A percentile compares a stretch with the other conserved stretches of the same genome.
Conservation (phyloP, 176 grass and related monocot genomes). For the Carex myosuroides region DNA sequence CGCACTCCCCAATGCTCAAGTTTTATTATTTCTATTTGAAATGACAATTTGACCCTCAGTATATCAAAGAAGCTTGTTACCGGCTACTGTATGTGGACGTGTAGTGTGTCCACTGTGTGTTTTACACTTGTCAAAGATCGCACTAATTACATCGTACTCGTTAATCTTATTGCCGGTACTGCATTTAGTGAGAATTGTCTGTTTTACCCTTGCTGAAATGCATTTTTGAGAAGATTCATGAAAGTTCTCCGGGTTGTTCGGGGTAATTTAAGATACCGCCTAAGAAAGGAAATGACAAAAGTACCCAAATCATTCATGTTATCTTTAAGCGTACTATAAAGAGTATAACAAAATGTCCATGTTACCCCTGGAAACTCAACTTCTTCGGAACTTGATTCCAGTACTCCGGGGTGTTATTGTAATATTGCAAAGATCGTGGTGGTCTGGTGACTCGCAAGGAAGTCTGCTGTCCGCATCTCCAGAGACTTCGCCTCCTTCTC, state of each 20-base stretch:
- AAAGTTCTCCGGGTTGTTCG: background rate
- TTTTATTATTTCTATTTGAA: background rate
- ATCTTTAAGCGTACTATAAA: background rate
- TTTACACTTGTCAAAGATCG: background rate
- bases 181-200: background rate
- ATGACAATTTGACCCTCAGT: background rate
- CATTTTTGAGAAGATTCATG: background rate
- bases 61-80: background rate
- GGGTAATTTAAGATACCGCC: background rate
- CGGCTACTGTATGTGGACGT: background rate
- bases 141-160: too few relatives aligned
- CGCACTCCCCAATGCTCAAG: background rate
- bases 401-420: background rate
- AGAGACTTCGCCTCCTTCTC: background rate
- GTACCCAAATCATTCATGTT: background rate
- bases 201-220: background rate
- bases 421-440: background rate
- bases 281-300: background rate
- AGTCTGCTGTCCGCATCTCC: background rate
- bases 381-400: background rate
- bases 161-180: background rate
- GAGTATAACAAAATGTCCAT: background rate
- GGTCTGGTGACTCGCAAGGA: background rate
- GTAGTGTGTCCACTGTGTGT: background rate
- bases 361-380: background rate